Evolutionary conservation across 2,329 filamentous ascomycete genomes (phyloP).

Genomic region (Alternaria angustiovoidea): DNA sequence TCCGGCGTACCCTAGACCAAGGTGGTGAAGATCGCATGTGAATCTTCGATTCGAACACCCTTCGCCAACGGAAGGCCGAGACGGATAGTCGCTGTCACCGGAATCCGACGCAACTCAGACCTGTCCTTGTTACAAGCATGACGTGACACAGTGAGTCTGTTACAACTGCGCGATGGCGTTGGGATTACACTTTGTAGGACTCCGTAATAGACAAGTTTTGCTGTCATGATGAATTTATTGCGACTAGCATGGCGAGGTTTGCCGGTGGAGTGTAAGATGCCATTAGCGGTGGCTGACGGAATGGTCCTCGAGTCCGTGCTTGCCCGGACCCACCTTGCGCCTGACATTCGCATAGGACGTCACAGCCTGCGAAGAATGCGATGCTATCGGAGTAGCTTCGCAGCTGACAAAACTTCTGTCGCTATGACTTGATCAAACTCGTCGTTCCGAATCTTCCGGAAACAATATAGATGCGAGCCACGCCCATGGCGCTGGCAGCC

Average conservation of each 20-base stretch:
- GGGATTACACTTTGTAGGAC: neutral
- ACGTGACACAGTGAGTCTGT: conserved; percentile 15
- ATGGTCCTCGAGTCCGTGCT: conserved; percentile 8
- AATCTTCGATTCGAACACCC: conserved; percentile 8
- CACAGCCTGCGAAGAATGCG: conserved; percentile 26
- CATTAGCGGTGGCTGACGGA: conserved; percentile 21
- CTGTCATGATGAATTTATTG: neutral
- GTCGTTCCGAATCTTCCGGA: conserved; percentile 38
- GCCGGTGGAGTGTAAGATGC: conserved; percentile 3
- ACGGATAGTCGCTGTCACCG: conserved; percentile 22
- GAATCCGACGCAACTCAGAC: conserved; percentile 17
- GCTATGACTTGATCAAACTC: conserved; percentile 25
- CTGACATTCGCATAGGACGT: conserved; percentile 18
- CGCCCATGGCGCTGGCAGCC: conserved; percentile 8
- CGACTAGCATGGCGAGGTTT: conserved; percentile 10
- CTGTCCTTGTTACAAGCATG: conserved; percentile 14
- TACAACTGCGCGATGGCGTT: neutral
- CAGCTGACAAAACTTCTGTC: conserved; percentile 38
- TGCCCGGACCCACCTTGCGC: conserved; percentile 16
- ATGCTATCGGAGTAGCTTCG: conserved; percentile 33
- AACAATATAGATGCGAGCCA: conserved; percentile 23
- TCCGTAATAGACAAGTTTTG: neutral
- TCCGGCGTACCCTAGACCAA: conserved; percentile 6
- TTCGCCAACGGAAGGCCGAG: conserved; percentile 16
- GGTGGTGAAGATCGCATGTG: conserved; percentile 1